A percentile compares a stretch with the other conserved stretches of the same genome.
Evolutionary conservation across 768 basidiomycete species (phyloP).

Genomic region (Termitomyces sp.): DNA sequence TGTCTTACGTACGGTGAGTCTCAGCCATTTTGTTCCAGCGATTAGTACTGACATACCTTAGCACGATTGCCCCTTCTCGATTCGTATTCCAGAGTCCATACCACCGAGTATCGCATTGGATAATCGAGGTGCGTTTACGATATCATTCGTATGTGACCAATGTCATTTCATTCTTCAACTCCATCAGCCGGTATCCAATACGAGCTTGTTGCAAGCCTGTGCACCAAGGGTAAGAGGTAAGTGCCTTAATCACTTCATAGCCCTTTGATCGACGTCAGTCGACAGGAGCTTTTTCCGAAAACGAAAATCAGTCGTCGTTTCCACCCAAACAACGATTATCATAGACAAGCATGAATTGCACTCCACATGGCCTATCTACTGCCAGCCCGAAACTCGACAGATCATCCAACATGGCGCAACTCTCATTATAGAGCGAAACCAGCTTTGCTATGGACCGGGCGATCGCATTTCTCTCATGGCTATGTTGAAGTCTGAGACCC

Average conservation of each 20-base stretch:
- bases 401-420: slow-evolving; percentile 62
- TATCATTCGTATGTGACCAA: background rate
- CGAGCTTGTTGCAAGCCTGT: slow-evolving; percentile 84
- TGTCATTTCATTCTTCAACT: background rate
- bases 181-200: slow-evolving; percentile 75
- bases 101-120: slow-evolving; percentile 83
- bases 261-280: background rate
- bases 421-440: slow-evolving; percentile 68
- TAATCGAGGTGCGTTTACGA: slow-evolving; percentile 49
- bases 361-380: slow-evolving; percentile 89
- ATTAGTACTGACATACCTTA: slow-evolving; percentile 20
- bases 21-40: slow-evolving; percentile 5
- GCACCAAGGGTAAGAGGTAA: slow-evolving; percentile 81
- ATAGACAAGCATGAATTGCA: slow-evolving; percentile 95
- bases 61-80: slow-evolving; percentile 87
- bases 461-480: slow-evolving; percentile 73
- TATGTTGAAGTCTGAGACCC: slow-evolving; percentile 63
- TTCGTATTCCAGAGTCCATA: slow-evolving; percentile 89
- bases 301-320: slow-evolving; percentile 62
- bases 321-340: slow-evolving; percentile 64
- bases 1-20: slow-evolving; percentile 57
- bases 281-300: slow-evolving; percentile 79
- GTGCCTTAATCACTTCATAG: slow-evolving; percentile 14
- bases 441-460: slow-evolving; percentile 82
- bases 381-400: slow-evolving; percentile 68